phyloP scores from a whole-genome alignment of 192 early-diverging fungal species.

The Spizellomyces sp. region DNA sequence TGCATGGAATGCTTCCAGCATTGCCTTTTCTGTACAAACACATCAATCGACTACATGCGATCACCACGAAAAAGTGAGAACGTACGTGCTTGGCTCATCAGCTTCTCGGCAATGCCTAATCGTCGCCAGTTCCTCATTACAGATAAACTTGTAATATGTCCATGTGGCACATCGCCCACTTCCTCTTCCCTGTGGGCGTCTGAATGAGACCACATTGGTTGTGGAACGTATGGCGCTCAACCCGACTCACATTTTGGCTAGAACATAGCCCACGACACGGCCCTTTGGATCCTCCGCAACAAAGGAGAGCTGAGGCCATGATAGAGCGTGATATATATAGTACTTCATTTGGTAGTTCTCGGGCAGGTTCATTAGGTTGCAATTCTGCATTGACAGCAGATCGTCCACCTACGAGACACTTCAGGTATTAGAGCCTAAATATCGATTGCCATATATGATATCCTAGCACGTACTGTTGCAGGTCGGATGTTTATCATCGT shows the following conservation, averaged over 20 bases:
- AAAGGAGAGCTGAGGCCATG: conserved; percentile 81
- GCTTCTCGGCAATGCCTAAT: conserved; percentile 93
- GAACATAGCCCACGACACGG: conserved; percentile 94
- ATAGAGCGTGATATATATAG: conserved; percentile 64
- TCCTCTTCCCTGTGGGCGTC: conserved; percentile 76
- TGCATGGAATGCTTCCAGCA: conserved; percentile 87
- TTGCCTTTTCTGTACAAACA: conserved; percentile 62
- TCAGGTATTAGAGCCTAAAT: not conserved
- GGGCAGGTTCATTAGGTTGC: conserved; percentile 95
- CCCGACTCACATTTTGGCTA: conserved; percentile 86
- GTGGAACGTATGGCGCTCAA: not conserved
- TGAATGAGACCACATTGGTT: no score
- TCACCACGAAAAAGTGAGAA: conserved; percentile 13
- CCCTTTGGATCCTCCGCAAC: conserved; percentile 93
- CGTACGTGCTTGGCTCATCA: conserved; percentile 91
- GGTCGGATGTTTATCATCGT: conserved; percentile 10
- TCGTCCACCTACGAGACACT: conserved; percentile 65
- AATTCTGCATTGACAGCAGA: conserved; percentile 92
- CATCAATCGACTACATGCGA: not conserved
- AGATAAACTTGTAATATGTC: conserved; percentile 95
- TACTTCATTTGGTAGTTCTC: conserved; percentile 99
- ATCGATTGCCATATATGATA: not conserved
- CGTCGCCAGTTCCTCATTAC: conserved; percentile 96
- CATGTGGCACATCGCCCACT: conserved; percentile 67
- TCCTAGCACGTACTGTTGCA: conserved; percentile 6